These are phyloP conservation scores for Pythium rhizo-oryzae DNA, from an alignment of 352 stramenopile species.

Conservation along the genomic window DNA sequence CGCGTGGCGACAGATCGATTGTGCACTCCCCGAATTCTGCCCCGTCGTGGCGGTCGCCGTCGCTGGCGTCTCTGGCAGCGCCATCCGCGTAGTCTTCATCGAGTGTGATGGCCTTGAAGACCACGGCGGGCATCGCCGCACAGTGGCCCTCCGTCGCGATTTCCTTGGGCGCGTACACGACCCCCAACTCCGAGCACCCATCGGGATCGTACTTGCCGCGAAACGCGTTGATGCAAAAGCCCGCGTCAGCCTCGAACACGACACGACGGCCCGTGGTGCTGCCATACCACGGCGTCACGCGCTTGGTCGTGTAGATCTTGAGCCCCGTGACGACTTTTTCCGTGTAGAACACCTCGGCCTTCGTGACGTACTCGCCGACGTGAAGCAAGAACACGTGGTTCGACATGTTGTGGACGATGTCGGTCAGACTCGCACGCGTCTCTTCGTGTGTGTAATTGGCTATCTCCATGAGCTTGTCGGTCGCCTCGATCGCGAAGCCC, in stretches of 20 bases:
- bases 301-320: slow-evolving; percentile 19
- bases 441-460: slow-evolving; percentile 7
- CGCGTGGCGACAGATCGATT: neutral
- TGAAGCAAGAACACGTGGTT: slow-evolving; percentile 8
- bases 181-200: slow-evolving; percentile 1
- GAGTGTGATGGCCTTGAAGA: neutral
- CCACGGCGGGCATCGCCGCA: neutral
- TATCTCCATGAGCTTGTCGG: neutral
- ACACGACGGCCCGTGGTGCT: neutral
- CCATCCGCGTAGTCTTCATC: neutral
- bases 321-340: neutral
- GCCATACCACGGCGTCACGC: slow-evolving; percentile 7
- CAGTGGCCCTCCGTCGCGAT: slow-evolving; percentile 1
- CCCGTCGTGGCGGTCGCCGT: neutral
- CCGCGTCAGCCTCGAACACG: neutral
- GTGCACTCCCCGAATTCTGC: neutral
- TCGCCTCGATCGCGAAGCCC: neutral
- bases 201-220: neutral
- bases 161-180: slow-evolving; percentile 4
- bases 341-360: slow-evolving; percentile 6
- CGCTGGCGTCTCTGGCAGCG: neutral
- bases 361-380: slow-evolving; percentile 4
- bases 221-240: slow-evolving; percentile 12
- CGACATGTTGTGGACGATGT: neutral
- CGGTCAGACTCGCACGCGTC: neutral